A percentile compares a stretch with the other conserved stretches of the same genome.
Conservation (phyloP, 1,139 yeast species). For the Yamadazyma pseudoaaseri region DNA sequence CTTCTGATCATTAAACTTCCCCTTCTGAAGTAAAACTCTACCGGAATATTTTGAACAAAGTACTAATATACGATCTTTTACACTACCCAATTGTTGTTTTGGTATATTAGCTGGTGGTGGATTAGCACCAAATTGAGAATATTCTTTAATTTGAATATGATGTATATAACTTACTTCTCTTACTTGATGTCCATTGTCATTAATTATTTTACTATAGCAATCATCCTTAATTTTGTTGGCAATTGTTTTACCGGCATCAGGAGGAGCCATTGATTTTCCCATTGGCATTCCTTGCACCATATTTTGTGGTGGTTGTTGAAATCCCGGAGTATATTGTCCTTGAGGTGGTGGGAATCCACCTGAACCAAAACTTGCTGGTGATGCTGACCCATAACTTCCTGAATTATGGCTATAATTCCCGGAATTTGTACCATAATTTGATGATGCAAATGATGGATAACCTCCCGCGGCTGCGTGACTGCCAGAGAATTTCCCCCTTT, state of each 20-base stretch:
- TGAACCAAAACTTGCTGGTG: conserved; percentile 1
- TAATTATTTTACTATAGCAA: conserved; percentile 37
- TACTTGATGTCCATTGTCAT: conserved; percentile 27
- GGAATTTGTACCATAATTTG: not conserved
- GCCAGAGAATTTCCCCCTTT: conserved; percentile 4
- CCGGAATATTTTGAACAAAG: conserved; percentile 50
- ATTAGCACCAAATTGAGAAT: conserved; percentile 34
- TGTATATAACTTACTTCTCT: conserved; percentile 36
- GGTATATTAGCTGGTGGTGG: conserved; percentile 40
- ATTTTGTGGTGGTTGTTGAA: not conserved
- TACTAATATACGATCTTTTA: conserved; percentile 41
- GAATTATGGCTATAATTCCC: conserved; percentile 1
- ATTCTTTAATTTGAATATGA: conserved; percentile 40
- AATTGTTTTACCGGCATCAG: conserved; percentile 4
- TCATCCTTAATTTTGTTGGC: conserved; percentile 40
- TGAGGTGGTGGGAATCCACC: conserved; percentile 2
- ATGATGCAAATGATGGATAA: conserved; percentile 5
- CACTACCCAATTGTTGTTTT: conserved; percentile 31
- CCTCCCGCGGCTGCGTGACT: conserved; percentile 4
- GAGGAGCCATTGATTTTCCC: not conserved
- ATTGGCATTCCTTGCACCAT: not conserved
- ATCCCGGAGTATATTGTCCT: not conserved
- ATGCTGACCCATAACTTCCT: conserved; percentile 2
- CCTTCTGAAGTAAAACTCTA: conserved; percentile 77
- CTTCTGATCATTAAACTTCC: conserved; percentile 71